Base-by-base conservation (phyloP, 148 eudicot species). In the Chenopodium album region DNA sequence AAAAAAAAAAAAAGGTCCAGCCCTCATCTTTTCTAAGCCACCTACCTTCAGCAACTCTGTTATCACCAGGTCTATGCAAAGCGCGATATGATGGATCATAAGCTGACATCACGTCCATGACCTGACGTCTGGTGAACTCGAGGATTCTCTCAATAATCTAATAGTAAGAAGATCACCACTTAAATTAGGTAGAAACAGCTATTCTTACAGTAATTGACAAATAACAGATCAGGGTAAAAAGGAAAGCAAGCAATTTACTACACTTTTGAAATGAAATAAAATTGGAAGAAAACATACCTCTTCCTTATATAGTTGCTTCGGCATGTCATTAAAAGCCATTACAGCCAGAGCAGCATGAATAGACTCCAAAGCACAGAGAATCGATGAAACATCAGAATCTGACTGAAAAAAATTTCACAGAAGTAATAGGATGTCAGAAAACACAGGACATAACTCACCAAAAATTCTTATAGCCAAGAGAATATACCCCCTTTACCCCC, bases 41-140 rank as follows among this genome's bases (percentile, higher is more conserved):
- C 88, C 64, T 84, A 94, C 99, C 99, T 84, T 94, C 98, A 82
- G 87, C 84, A 65, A 82, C 79, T 79, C 86, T 92, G 84, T 89
- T 86, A 56, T 89, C 92, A 81, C 70, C 80, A 73, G 99, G 98
- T 85, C 89, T 92, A 89, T 94, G 98, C 87, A 92, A 82, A 80
- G 98, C 94, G 52, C 99, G 98, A 86, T 90, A 94, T 56, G 90
- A 87, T 82, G 99, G 93, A 87, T 96, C 98, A 90, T 89, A 88
- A 78, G 98, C 92, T 52, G 81, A 85, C 95, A 96, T 94, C 81
- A 91, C 76, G 74, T 92, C 99, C 88, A 88, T 86, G 71, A 96
- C 86, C 85, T 96, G 99, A 83, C 88, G 98, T 78, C 89, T 91
- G 41, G 89, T 86, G 90, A 96, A 96, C 87, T 96, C 99, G 82